phyloP scores from a whole-genome alignment of 441 rosid species.

The Breynia disticha region DNA sequence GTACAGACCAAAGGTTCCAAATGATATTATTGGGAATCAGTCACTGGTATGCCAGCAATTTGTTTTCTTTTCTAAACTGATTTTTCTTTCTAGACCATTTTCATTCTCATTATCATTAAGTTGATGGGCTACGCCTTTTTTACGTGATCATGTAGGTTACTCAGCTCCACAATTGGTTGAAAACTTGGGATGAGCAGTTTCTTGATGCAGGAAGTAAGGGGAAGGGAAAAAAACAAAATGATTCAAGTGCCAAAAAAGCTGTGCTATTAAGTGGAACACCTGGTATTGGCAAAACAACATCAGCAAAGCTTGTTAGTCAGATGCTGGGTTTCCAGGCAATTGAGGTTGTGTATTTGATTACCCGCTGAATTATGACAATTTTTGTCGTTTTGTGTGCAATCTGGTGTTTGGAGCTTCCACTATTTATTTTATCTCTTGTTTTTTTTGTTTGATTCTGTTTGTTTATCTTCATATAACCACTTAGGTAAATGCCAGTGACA shows the following conservation, averaged over 20 bases:
- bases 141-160: constrained; percentile 45
- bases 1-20: constrained; percentile 73
- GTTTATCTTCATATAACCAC: constrained; percentile 2
- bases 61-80: constrained; percentile 1
- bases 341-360: constrained; percentile 58
- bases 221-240: constrained; percentile 68
- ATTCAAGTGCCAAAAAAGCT: constrained; percentile 68
- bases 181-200: constrained; percentile 69
- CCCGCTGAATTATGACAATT: constrained; percentile 10
- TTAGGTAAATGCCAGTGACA: constrained; percentile 98
- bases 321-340: constrained; percentile 91
- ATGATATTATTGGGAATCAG: constrained; percentile 88
- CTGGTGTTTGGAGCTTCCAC: neutral
- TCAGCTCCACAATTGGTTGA: constrained; percentile 84
- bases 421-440: constrained; percentile 3
- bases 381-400: constrained; percentile 9
- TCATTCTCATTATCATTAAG: constrained; percentile 1
- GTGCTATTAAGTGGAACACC: constrained; percentile 89
- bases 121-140: constrained; percentile 1
- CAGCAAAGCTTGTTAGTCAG: constrained; percentile 81
- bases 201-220: constrained; percentile 54
- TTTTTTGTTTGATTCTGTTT: neutral
- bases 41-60: constrained; percentile 42
- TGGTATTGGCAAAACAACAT: constrained; percentile 93
- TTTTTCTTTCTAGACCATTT: neutral